Evolutionary conservation across 805 yeast species (phyloP).

Genomic region (Kluyveromyces lactis): DNA sequence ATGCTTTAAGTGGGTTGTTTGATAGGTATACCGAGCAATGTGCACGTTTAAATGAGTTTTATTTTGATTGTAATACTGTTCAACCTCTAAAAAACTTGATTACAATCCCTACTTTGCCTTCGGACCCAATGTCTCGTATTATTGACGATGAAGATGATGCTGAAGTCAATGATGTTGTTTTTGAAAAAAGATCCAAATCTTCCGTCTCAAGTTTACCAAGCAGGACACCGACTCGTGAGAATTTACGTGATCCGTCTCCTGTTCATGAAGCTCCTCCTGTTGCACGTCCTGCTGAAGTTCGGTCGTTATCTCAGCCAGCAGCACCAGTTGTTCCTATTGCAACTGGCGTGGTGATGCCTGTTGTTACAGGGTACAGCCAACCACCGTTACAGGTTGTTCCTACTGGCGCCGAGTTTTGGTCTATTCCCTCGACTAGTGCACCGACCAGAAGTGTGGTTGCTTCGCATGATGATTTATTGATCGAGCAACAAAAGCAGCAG

Average conservation of each 20-base stretch:
- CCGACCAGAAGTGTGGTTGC: neutral
- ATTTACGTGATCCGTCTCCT: conserved; percentile 4
- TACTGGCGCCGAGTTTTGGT: conserved; percentile 42
- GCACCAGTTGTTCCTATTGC: neutral
- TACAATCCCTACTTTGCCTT: conserved; percentile 34
- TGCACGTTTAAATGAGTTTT: conserved; percentile 62
- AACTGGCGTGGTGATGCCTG: conserved; percentile 3
- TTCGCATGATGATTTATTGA: too few relatives aligned
- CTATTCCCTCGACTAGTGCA: neutral
- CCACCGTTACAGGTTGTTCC: conserved; percentile 22
- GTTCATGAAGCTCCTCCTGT: conserved; percentile 11
- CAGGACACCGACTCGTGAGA: neutral
- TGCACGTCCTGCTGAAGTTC: conserved; percentile 7
- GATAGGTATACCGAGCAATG: conserved; percentile 67
- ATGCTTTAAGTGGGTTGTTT: conserved; percentile 66
- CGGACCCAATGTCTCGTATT: conserved; percentile 28
- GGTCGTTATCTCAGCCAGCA: neutral
- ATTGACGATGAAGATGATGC: conserved; percentile 18
- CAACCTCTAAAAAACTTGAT: conserved; percentile 74
- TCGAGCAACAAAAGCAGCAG: conserved; percentile 19
- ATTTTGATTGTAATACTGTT: conserved; percentile 81
- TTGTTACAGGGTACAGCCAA: neutral
- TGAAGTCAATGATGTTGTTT: conserved; percentile 10
- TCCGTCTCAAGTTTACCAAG: neutral
- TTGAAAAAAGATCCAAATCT: conserved; percentile 5